These are phyloP conservation scores for Plasmodium gonderi DNA, from an alignment of 169 alveolate species.

Conservation along the genomic window DNA sequence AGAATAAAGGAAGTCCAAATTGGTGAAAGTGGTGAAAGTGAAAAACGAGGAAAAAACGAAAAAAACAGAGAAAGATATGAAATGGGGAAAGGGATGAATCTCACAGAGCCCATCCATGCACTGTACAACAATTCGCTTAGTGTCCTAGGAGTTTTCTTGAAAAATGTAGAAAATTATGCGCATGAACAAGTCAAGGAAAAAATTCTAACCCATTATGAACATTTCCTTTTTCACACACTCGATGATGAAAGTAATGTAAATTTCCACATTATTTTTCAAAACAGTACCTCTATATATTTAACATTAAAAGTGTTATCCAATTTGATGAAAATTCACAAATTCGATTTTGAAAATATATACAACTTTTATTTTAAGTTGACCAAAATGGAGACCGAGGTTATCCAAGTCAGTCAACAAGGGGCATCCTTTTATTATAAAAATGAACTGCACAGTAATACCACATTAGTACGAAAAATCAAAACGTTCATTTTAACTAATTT, in stretches of 20 bases:
- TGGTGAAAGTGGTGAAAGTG: neutral
- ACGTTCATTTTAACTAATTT: constrained; percentile 29
- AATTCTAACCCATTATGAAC: constrained; percentile 35
- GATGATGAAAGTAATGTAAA: constrained; percentile 25
- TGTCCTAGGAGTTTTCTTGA: constrained; percentile 17
- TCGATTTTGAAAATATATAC: constrained; percentile 29
- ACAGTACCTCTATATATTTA: constrained; percentile 14
- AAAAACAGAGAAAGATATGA: neutral
- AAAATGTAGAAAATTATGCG: constrained; percentile 23
- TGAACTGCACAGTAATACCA: neutral
- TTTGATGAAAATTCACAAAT: constrained; percentile 35
- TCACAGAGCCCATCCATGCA: neutral
- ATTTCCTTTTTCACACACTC: constrained; percentile 24
- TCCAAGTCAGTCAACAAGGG: constrained; percentile 1
- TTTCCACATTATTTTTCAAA: constrained; percentile 34
- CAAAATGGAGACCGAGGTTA: neutral
- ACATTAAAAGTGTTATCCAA: constrained; percentile 35
- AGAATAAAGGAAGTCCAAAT: neutral
- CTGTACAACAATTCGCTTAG: constrained; percentile 14
- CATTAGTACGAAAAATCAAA: constrained; percentile 39
- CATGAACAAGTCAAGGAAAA: constrained; percentile 42
- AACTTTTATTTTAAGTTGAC: constrained; percentile 48
- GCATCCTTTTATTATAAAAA: constrained; percentile 18
- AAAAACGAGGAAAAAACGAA: neutral
- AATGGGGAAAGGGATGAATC: neutral